These are phyloP conservation scores for Vaccinium macrocarpon DNA, from an alignment of 148 eudicot species.

Conservation along the genomic window DNA sequence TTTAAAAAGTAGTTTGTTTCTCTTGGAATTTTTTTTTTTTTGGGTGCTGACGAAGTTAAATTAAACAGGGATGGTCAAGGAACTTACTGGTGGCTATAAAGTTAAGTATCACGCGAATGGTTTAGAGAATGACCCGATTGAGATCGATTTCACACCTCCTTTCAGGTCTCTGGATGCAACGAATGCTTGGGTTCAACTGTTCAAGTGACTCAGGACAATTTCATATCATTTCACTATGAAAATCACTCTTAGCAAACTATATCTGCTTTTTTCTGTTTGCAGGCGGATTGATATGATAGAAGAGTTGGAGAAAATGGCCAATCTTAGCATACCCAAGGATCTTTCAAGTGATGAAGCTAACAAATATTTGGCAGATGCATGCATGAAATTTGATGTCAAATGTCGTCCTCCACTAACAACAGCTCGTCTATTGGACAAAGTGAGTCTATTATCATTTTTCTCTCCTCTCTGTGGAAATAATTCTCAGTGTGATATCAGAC, in stretches of 20 bases:
- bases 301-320: conserved; percentile 81
- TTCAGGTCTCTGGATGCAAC: conserved; percentile 57
- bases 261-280: conserved; percentile 17
- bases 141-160: conserved; percentile 97
- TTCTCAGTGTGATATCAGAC: neutral
- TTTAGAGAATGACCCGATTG: conserved; percentile 69
- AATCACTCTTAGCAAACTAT: neutral
- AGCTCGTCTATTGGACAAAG: conserved; percentile 81
- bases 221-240: neutral
- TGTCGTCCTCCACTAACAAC: conserved; percentile 95
- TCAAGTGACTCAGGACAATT: neutral
- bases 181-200: conserved; percentile 3
- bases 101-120: conserved; percentile 90
- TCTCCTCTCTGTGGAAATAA: neutral
- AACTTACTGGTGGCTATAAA: conserved; percentile 82
- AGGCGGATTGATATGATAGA: conserved; percentile 93
- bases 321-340: conserved; percentile 83
- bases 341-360: conserved; percentile 68
- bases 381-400: conserved; percentile 68
- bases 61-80: conserved; percentile 78
- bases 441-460: conserved; percentile 23
- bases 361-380: conserved; percentile 68
- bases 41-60: conserved; percentile 7
- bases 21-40: neutral
- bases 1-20: neutral